Percentiles rank a stretch among this genome's conserved stretches.
These are phyloP conservation scores for Botrytis deweyae DNA, from an alignment of 2,329 filamentous ascomycete species.

Conservation along the genomic window DNA sequence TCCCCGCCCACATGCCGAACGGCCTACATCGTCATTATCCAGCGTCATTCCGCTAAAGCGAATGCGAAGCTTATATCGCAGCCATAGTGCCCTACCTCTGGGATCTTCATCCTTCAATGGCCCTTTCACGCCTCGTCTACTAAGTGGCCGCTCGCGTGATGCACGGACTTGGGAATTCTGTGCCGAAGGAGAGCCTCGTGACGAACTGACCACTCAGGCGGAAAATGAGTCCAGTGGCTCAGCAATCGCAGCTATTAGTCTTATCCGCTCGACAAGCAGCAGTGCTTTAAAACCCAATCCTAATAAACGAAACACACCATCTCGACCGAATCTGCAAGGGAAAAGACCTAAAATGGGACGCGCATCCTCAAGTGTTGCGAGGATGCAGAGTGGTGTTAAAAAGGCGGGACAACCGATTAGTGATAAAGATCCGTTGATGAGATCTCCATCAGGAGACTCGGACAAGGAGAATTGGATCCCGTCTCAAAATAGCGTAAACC, in stretches of 20 bases:
- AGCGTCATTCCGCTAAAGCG: conserved; percentile 41
- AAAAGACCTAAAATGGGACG: conserved; percentile 65
- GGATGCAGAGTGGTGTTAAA: conserved; percentile 51
- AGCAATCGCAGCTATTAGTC: conserved; percentile 75
- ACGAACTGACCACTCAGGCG: conserved; percentile 76
- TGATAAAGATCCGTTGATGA: conserved; percentile 43
- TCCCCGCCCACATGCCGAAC: conserved; percentile 54
- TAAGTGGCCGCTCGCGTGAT: conserved; percentile 77
- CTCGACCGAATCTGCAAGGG: conserved; percentile 38
- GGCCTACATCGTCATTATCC: conserved; percentile 48
- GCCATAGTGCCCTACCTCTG: conserved; percentile 64
- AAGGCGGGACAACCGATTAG: conserved; percentile 32
- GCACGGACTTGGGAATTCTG: conserved; percentile 89
- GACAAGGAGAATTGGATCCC: conserved; percentile 93
- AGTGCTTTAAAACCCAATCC: conserved; percentile 53
- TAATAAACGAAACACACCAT: conserved; percentile 62
- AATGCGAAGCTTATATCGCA: conserved; percentile 61
- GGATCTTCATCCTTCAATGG: conserved; percentile 46
- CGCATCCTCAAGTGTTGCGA: conserved; percentile 60
- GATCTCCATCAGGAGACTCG: conserved; percentile 66
- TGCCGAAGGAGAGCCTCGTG: conserved; percentile 76
- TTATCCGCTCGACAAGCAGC: conserved; percentile 70
- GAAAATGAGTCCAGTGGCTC: conserved; percentile 79
- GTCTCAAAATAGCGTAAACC: conserved; percentile 48
- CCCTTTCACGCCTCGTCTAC: conserved; percentile 50